phyloP scores from a whole-genome alignment of 306 rosid species.

The Cicer cuneatum region DNA sequence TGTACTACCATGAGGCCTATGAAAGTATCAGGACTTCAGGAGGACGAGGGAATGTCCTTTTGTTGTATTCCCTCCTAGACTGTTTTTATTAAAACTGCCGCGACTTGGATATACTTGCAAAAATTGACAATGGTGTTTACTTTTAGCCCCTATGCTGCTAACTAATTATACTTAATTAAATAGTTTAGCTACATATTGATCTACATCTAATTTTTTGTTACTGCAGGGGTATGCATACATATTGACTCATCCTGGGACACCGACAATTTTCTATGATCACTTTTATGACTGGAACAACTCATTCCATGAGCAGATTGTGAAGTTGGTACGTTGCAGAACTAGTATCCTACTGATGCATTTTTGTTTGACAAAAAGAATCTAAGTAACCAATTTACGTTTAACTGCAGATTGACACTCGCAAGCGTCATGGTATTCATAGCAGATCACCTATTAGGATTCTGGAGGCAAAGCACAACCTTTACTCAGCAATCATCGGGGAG shows the following conservation, averaged over 20 bases:
- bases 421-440: conserved; percentile 78
- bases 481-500: conserved; percentile 84
- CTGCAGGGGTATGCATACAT: conserved; percentile 88
- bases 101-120: background rate
- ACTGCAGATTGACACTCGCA: conserved; percentile 75
- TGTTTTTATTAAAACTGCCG: too few species aligned
- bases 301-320: conserved; percentile 72
- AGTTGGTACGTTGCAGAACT: conserved; percentile 59
- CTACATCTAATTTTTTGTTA: conserved; percentile 13
- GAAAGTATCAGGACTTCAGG: too few species aligned
- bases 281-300: conserved; percentile 74
- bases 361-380: conserved; percentile 16
- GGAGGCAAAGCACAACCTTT: conserved; percentile 80
- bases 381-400: conserved; percentile 28
- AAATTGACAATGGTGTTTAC: background rate
- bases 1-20: too few species aligned
- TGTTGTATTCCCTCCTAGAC: too few species aligned
- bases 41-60: too few species aligned
- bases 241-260: conserved; percentile 91
- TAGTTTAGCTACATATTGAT: background rate
- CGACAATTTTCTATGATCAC: conserved; percentile 93
- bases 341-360: background rate
- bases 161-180: background rate
- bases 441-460: conserved; percentile 71
- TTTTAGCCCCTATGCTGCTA: background rate